Evolutionary conservation across 352 stramenopile genomes (phyloP), one percentile per base, ranked within the genome.

Genomic region (Phytophthora uliginosa): DNA sequence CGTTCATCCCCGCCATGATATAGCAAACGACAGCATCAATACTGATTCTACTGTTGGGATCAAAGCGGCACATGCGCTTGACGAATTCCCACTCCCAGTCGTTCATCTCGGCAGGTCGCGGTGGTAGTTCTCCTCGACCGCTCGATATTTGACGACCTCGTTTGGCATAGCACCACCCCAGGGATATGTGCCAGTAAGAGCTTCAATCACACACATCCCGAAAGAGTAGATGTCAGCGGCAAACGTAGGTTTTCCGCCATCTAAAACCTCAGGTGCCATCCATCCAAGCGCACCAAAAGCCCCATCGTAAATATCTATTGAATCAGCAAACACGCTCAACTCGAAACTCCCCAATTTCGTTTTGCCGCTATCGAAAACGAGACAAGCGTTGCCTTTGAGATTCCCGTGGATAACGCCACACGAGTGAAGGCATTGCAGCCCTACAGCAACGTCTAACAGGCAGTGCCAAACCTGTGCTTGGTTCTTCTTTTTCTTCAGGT

Each of bases 201-300:
- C 48, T 55, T 55, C 48, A 17, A 55, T n/a, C 4, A 55, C 22
- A 31, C 48, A 55, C 48, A 55, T 55, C 22, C 48, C 22, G 22
- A 55, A 55, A 18, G 48, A 26, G 22, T 55, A 55, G 48, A 55
- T 31, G 48, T 55, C 48, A 28, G 48, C n/a, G 3, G n/a, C 48
- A 54, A 54, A 33, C 22, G 48, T 54, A 33, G 48, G 3, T 12
- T 13, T 50, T 33, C 22, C 20, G 12, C 48, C 22, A 2, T 54
- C 48, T 31, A 54, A n/a, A 5, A 31, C 48, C 1, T 54, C 48
- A 17, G 48, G 48, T 17, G 48, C 48, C 7, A 4, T 54, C 48
- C 48, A n/a, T 7, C 9, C 20, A 31, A n/a, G 9, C n/a, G 20
- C 48, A 31, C 22, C 48, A 9, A 17, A 4, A 33, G 12, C 48